Base-by-base conservation (phyloP, 148 eudicot species). In the Chenopodium album region DNA sequence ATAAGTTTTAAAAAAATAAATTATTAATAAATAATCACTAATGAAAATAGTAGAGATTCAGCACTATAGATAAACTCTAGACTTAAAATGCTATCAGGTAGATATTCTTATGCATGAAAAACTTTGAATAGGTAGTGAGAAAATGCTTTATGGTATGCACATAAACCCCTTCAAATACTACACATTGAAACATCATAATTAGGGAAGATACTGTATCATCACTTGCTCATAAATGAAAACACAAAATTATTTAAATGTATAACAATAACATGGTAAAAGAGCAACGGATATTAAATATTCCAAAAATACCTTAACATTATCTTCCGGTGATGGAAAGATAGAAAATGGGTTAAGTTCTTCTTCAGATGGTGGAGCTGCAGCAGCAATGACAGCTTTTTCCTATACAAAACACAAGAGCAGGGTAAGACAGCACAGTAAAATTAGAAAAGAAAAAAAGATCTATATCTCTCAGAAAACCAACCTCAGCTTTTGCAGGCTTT, bases 241-340 rank as follows among this genome's bases (percentile, higher is more conserved):
- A 12, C 9, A 26, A 71, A 20, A 11, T 16, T 12, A 31, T 14
- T 37, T 71, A 22, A 72, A 22, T 3, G 1, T 72, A 72, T n/a
- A 22, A 46, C 52, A 19, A 37, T 0, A 20, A 20, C 75, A 72
- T 22, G 4, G 23, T 71, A 28, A 41, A 4, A 68, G 37, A 13
- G 44, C 50, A 71, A 12, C 56, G n/a, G 54, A 19, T 72, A 41
- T 41, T 4, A 41, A 41, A 41, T 41, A 41, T 8, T 41, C 44
- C 44, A 41, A 41, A 41, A 41, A 16, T 62, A 96, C 99, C 99
- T 94, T 92, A 72, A 86, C 86, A 81, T 96, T 96, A 62, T 92
- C 97, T 68, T 88, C 88, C 23, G 98, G 99, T n/a, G 97, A 84
- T 66, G 99, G 98, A 76, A 96, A 94, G 85, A 96, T 89, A 79